Evolutionary conservation across 2,329 filamentous ascomycete genomes (phyloP), one percentile per base, ranked within the genome.

Genomic region (Epichloe brachyelytri): DNA sequence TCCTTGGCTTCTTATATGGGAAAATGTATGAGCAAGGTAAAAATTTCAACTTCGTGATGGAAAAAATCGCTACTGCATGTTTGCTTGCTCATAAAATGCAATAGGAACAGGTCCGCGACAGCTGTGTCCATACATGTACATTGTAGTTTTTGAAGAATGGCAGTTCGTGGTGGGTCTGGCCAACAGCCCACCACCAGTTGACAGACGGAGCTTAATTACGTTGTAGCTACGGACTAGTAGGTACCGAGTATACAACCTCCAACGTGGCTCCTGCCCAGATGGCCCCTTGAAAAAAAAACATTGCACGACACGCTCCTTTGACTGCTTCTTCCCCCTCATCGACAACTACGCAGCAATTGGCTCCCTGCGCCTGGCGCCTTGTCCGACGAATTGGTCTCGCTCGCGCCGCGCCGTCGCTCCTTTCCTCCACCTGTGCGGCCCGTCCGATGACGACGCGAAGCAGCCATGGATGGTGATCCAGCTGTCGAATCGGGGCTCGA

Each of bases 401-500:
- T 10, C 22, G 37, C 38, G 15, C 34, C 19, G 38, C 26, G 33
- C 40, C 33, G 26, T 43, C 45, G 19, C 45, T 51, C 20, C 36
- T 45, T 20, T 43, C 34, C 43, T 22, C 34, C 17, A 38, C 40
- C 19, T 51, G 41, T 30, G 26, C 34, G 10, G 17, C 33, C 37
- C 43, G 43, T 46, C 46, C 50, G 47, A 53, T 53, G 51, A 50
- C 51, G 46, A 48, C 38, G 43, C 49, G 49, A 39, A 40, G 44
- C 48, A 59, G 61, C 64, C 64, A 87, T 87, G 83, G 83, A 87
- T 71, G 83, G 80, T 71, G 83, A 87, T 72, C 80, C 82, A 54
- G 78, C 79, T 60, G 82, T 86, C 60, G 83, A 86, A 70, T 66
- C 74, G 54, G 69, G 75, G 70, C 80, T 95, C 68, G 90, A 96